A percentile compares a stretch with the other conserved stretches of the same genome.
phyloP scores from a whole-genome alignment of 2,329 filamentous ascomycete species.

The Calonectria naviculata region DNA sequence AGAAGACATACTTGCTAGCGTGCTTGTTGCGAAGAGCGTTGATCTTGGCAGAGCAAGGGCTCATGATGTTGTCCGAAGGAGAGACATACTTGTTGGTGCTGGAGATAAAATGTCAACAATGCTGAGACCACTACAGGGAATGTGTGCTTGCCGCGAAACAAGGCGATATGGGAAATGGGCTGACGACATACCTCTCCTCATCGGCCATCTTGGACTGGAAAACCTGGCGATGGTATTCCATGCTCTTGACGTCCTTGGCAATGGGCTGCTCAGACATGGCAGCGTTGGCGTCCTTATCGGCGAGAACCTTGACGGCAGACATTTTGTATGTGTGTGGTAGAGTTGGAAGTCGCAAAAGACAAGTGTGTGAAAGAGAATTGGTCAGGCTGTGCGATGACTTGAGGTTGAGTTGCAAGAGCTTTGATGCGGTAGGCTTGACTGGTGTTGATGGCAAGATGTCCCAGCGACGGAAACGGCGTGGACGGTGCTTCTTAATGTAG shows the following conservation, averaged over 20 bases:
- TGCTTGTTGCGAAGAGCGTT: conserved; percentile 84
- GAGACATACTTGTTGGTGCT: conserved; percentile 74
- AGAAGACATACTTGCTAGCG: conserved; percentile 74
- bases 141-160: not conserved
- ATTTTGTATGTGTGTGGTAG: conserved; percentile 49
- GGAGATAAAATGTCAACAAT: conserved; percentile 24
- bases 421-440: not conserved
- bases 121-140: not conserved
- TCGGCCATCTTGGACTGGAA: conserved; percentile 76
- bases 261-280: conserved; percentile 50
- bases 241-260: conserved; percentile 68
- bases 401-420: not conserved
- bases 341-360: conserved; percentile 9
- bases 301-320: conserved; percentile 68
- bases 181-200: conserved; percentile 68
- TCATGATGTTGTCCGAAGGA: conserved; percentile 91
- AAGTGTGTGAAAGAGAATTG: not conserved
- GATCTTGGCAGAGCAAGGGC: conserved; percentile 86
- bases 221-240: conserved; percentile 83
- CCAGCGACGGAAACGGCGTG: not conserved
- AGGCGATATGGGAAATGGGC: not conserved
- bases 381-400: not conserved
- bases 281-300: conserved; percentile 74
- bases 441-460: not conserved
- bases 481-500: conserved; percentile 5